Conservation (phyloP, 1,284 basidiomycete genomes). For the Microbotryum scabiosae region DNA sequence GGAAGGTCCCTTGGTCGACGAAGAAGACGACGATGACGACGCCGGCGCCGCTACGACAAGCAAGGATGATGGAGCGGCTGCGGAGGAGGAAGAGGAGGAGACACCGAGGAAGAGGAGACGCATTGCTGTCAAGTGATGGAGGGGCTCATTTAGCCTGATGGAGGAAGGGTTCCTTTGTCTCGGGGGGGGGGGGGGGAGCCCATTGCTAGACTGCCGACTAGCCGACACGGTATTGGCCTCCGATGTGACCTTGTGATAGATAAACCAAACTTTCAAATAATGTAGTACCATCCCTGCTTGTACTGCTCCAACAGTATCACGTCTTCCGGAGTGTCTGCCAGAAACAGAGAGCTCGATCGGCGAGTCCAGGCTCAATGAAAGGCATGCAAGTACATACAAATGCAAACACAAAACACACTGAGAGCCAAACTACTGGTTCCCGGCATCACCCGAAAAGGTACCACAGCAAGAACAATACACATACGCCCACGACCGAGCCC, state of each 20-base stretch:
- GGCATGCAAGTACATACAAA: neutral
- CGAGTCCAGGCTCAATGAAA: neutral
- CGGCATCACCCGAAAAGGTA: conserved; percentile 49
- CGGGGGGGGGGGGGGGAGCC: no score
- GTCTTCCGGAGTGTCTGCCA: neutral
- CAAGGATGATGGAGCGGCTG: conserved; percentile 7
- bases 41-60: conserved; percentile 11
- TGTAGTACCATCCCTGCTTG: no score
- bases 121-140: conserved; percentile 6
- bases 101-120: conserved; percentile 24
- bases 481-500: conserved; percentile 75
- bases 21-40: conserved; percentile 24
- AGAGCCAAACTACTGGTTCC: neutral
- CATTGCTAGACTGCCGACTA: neutral
- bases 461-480: conserved; percentile 66
- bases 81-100: conserved; percentile 9
- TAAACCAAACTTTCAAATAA: no score
- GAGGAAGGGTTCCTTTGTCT: neutral
- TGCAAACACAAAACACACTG: neutral
- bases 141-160: no score
- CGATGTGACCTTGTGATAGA: no score
- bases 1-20: neutral
- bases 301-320: neutral
- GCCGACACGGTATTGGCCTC: neutral
- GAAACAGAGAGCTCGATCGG: neutral